phyloP scores from a whole-genome alignment of 2,329 filamentous ascomycete species.

The Aspergillaceae sp. region DNA sequence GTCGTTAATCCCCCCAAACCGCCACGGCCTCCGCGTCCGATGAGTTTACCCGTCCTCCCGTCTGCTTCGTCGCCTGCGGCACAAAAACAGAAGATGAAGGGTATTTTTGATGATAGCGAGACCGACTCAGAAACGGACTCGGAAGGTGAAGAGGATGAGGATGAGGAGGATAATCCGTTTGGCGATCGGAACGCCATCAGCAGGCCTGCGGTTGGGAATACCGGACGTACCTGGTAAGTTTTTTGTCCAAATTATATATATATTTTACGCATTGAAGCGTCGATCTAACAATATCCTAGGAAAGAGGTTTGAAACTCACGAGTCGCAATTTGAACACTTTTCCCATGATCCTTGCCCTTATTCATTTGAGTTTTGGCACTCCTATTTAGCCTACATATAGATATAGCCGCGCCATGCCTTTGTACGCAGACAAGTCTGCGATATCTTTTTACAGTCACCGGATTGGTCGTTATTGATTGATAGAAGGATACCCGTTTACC shows the following conservation, averaged over 20 bases:
- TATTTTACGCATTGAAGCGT: too few species aligned
- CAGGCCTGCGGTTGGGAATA: slow-evolving; percentile 24
- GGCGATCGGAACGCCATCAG: slow-evolving; percentile 63
- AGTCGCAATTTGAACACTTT: too few species aligned
- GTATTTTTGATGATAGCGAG: slow-evolving; percentile 29
- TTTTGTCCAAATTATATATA: not conserved
- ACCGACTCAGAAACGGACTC: slow-evolving; percentile 48
- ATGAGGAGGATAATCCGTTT: slow-evolving; percentile 82
- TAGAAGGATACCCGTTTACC: too few species aligned
- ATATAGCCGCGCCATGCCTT: too few species aligned
- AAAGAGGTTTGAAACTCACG: too few species aligned
- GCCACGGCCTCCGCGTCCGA: slow-evolving; percentile 50
- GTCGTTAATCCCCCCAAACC: slow-evolving; percentile 29
- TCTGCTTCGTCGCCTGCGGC: slow-evolving; percentile 10
- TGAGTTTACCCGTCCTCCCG: slow-evolving; percentile 39
- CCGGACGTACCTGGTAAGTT: slow-evolving; percentile 29
- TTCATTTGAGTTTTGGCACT: too few species aligned
- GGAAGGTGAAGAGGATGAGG: slow-evolving; percentile 49
- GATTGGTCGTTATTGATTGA: too few species aligned
- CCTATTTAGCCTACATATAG: too few species aligned
- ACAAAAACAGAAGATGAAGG: slow-evolving; percentile 1
- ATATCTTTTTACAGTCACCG: too few species aligned
- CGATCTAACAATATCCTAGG: too few species aligned
- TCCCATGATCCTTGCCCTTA: too few species aligned
- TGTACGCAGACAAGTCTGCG: too few species aligned